Evolutionary conservation across 495 filamentous ascomycete species (phyloP).

Genomic region (Podospora appendiculata): DNA sequence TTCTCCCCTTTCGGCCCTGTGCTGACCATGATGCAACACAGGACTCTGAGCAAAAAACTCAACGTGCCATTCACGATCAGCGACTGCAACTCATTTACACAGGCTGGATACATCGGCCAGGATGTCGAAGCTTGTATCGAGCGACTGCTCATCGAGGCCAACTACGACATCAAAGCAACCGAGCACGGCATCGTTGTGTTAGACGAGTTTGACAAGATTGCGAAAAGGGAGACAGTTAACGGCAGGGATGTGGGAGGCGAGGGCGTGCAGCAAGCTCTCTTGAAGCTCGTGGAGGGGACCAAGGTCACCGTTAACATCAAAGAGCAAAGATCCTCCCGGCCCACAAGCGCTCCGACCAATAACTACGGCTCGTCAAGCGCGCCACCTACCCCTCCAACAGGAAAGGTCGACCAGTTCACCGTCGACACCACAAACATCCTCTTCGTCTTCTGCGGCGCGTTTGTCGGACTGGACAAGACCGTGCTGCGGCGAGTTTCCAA

Average conservation of each 20-base stretch:
- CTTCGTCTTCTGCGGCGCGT: constrained; percentile 93
- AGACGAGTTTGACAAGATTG: constrained; percentile 96
- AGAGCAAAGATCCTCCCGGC: constrained; percentile 55
- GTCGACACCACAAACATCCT: constrained; percentile 93
- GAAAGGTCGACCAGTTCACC: constrained; percentile 80
- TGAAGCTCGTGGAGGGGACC: constrained; percentile 95
- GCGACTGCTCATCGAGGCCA: constrained; percentile 77
- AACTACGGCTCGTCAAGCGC: constrained; percentile 28
- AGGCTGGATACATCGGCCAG: constrained; percentile 95
- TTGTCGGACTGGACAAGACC: constrained; percentile 85
- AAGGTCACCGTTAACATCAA: constrained; percentile 86
- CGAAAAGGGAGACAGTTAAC: constrained; percentile 46
- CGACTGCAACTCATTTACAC: constrained; percentile 94
- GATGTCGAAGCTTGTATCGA: constrained; percentile 92
- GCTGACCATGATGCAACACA: constrained; percentile 10
- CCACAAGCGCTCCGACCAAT: constrained; percentile 31
- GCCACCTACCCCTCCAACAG: constrained; percentile 29
- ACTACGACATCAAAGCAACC: constrained; percentile 78
- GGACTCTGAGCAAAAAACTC: constrained; percentile 49
- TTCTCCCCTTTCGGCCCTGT: background rate
- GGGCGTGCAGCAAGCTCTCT: constrained; percentile 89
- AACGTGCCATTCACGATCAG: constrained; percentile 96
- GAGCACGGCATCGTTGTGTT: constrained; percentile 92
- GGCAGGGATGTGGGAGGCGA: constrained; percentile 79
- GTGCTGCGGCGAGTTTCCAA: constrained; percentile 79